phyloP scores from a whole-genome alignment of 2,329 filamentous ascomycete species.

The Talaromyces amestolkiae region DNA sequence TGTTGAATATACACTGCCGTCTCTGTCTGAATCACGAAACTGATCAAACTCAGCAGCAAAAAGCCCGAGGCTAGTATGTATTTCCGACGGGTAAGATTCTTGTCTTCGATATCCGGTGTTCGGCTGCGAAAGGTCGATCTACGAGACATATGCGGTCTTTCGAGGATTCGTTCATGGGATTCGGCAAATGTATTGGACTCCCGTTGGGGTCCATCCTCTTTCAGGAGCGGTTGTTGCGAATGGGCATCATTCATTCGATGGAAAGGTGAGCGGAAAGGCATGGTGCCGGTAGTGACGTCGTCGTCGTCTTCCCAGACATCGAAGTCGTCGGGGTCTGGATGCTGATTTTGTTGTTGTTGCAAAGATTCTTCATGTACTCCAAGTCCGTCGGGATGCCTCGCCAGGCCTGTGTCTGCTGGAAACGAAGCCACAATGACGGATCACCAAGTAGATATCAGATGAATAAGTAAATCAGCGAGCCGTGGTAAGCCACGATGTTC shows the following conservation, averaged over 20 bases:
- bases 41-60: slow-evolving; percentile 74
- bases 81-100: slow-evolving; percentile 69
- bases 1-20: slow-evolving; percentile 93
- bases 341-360: background rate
- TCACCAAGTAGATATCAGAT: background rate
- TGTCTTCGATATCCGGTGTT: slow-evolving; percentile 65
- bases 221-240: slow-evolving; percentile 55
- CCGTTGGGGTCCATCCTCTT: slow-evolving; percentile 43
- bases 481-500: slow-evolving; percentile 4
- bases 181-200: slow-evolving; percentile 32
- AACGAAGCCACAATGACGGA: slow-evolving; percentile 19
- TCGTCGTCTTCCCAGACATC: slow-evolving; percentile 12
- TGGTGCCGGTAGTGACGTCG: slow-evolving; percentile 36
- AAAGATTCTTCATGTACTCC: background rate
- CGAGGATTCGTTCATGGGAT: slow-evolving; percentile 36
- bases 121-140: slow-evolving; percentile 72
- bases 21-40: slow-evolving; percentile 93
- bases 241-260: slow-evolving; percentile 49
- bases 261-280: slow-evolving; percentile 48
- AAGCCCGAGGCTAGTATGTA: slow-evolving; percentile 87
- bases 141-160: slow-evolving; percentile 47
- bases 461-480: background rate
- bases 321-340: slow-evolving; percentile 12
- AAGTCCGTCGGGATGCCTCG: slow-evolving; percentile 8
- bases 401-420: slow-evolving; percentile 9